Conservation (phyloP, 1,139 yeast genomes). For the Lodderomyces beijingensis region DNA sequence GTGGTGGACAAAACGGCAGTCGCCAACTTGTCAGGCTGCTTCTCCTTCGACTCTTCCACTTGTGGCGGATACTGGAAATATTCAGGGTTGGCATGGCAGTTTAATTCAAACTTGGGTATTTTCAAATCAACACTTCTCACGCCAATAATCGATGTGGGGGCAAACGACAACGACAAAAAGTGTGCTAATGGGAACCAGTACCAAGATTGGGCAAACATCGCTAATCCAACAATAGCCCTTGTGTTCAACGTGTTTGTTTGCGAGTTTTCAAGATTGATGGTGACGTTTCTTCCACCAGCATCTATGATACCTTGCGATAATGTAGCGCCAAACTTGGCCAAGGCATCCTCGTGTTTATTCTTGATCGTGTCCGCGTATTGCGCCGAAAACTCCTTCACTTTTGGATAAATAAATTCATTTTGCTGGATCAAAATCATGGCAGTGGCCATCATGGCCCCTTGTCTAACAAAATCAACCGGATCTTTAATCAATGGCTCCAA, state of each 20-base stretch:
- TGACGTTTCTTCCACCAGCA: conserved; percentile 98
- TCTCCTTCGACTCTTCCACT: conserved; percentile 72
- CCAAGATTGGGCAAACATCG: conserved; percentile 92
- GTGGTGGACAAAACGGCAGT: conserved; percentile 95
- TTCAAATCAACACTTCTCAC: conserved; percentile 69
- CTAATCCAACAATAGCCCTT: conserved; percentile 88
- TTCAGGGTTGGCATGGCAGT: conserved; percentile 77
- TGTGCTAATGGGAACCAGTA: conserved; percentile 98
- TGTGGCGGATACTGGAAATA: conserved; percentile 89
- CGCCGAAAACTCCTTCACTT: conserved; percentile 73
- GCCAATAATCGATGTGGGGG: conserved; percentile 90
- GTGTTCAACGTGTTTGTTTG: conserved; percentile 88
- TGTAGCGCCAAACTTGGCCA: conserved; percentile 97
- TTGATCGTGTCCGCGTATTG: conserved; percentile 70
- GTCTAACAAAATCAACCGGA: conserved; percentile 95
- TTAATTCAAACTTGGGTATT: conserved; percentile 78
- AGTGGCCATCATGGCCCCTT: conserved; percentile 91
- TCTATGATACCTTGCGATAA: conserved; percentile 96
- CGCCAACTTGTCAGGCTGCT: conserved; percentile 83
- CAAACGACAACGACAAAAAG: conserved; percentile 84
- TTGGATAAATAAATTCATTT: conserved; percentile 79
- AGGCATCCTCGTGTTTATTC: conserved; percentile 91
- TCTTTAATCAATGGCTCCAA: conserved; percentile 91
- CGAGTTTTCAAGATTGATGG: conserved; percentile 84
- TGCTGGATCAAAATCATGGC: conserved; percentile 93